Base-by-base conservation (phyloP, 305 asterid genomes). In the Solanum chacoense region DNA sequence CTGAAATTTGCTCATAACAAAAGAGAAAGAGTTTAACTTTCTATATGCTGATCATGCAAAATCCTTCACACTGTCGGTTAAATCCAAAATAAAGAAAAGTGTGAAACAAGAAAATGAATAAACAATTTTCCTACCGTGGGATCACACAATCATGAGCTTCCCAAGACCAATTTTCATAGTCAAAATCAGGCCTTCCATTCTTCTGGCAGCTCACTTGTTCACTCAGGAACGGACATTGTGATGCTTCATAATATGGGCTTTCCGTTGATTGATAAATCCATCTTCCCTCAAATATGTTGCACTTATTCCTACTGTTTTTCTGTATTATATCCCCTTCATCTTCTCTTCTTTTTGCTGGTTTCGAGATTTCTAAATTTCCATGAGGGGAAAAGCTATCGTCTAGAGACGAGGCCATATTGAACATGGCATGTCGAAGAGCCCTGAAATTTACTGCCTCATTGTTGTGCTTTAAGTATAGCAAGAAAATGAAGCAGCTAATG, bases 81-180 rank as follows among this genome's bases (percentile, higher is more conserved):
- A 78, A 13, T 24, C 36, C 85, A 79, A 24, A 79, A 77, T 36
- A 77, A 77, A 77, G 8, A 24, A 24, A 14, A 38, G 35, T 7
- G 59, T 32, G 76, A 63, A 37, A 86, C 42, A 45, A 86, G 84
- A 72, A 86, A 42, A 86, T 20, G 29, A 69, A 40, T 6, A 37
- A 86, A 73, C 38, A 3, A 20, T 4, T 86, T 86, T 86, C 24
- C 84, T 89, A 89, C 90, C 89, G 79, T 26, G 90, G 90, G 31
- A 89, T 71, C 32, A 20, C 40, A 65, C 90, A 89, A 13, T 85
- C 84, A 37, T 77, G 87, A 89, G 89, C 90, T 85, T 89, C 90
- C 90, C 90, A 89, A 77, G 89, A 85, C 90, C 90, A 89, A 75
- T 89, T 89, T 69, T 89, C 89, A 31, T 85, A 89, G 31, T 85